Evolutionary conservation across 345 rosid species (phyloP), one percentile per base, ranked within the genome.

Genomic region (Limnanthes douglasii): DNA sequence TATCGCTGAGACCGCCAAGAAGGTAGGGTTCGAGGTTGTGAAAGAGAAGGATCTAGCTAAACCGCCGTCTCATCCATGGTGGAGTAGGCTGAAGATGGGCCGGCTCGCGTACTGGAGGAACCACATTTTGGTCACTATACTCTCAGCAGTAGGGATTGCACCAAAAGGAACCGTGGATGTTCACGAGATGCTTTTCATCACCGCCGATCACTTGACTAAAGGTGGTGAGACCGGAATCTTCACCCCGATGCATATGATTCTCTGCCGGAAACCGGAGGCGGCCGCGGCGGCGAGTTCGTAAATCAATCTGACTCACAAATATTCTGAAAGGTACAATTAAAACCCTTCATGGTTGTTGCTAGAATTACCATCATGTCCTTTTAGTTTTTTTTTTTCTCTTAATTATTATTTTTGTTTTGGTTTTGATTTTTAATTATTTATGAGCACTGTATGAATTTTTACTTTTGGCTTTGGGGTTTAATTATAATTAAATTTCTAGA

Each of bases 141-240:
- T 83, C 2, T 61, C 95, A 0, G 73, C 78, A 8, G 3, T 88
- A 16, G 74, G 97, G 6, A 38, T 88, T 4, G 97, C 95, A 1
- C 97, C 97, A 0, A 88, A 83, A 39, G 97, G 97, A 11, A 79
- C 93, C 11, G 95, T 78, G 5, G 97, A 78, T 46, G 97, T 88
- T 31, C 97, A 88, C 48, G 80, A 83, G 38, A 78, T 88, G 95
- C 76, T 88, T 15, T 78, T 73, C 53, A 65, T 67, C 58, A 76
- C 95, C 4, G 97, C 93, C 6, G 86, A 78, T 65, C 60, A 65
- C 42, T 64, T 88, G 59, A 79, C 80, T 11, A 57, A 54, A 31
- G 97, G 93, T 0, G 97, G 95, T 2, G 95, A 88, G 37, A 61
- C 67, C 21, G 97, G 75, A n/a, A 88, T 88, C 10, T 88, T 88